Percentiles rank a stretch among this genome's conserved stretches.
phyloP scores from a whole-genome alignment of 139 green algal genomes.

The Pseudopediastrum boryanum region DNA sequence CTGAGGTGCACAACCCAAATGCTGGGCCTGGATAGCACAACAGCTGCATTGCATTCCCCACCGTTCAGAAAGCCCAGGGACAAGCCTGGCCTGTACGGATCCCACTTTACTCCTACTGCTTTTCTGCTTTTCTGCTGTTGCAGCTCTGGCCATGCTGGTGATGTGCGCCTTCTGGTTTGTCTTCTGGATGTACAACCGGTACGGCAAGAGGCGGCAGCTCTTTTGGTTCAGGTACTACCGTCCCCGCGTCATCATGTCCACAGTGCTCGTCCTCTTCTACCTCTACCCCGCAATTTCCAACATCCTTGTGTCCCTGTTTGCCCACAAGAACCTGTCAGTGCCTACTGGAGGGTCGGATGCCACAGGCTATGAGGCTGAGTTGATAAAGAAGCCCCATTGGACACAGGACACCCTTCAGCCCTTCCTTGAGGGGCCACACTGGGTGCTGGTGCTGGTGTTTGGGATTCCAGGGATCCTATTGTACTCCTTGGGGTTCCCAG shows the following conservation, averaged over 20 bases:
- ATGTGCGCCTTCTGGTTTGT: background rate
- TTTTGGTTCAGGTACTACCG: background rate
- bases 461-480: constrained; percentile 14
- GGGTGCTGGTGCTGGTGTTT: background rate
- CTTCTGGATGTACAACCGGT: background rate
- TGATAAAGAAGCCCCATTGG: background rate
- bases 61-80: no score
- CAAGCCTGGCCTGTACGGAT: background rate
- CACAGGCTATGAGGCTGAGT: no score
- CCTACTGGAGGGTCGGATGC: background rate
- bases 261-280: constrained; percentile 14
- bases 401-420: background rate
- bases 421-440: no score
- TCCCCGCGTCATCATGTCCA: constrained; percentile 12
- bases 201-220: background rate
- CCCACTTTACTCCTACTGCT: background rate
- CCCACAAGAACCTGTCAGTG: background rate
- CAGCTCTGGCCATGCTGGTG: background rate
- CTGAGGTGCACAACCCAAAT: no score
- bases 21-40: no score
- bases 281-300: constrained; percentile 14
- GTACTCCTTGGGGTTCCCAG: constrained; percentile 17
- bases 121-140: background rate
- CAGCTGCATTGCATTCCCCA: no score
- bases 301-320: background rate